Evolutionary conservation across 148 eudicot genomes (phyloP).

Genomic region (Camellia lanceoleosa): DNA sequence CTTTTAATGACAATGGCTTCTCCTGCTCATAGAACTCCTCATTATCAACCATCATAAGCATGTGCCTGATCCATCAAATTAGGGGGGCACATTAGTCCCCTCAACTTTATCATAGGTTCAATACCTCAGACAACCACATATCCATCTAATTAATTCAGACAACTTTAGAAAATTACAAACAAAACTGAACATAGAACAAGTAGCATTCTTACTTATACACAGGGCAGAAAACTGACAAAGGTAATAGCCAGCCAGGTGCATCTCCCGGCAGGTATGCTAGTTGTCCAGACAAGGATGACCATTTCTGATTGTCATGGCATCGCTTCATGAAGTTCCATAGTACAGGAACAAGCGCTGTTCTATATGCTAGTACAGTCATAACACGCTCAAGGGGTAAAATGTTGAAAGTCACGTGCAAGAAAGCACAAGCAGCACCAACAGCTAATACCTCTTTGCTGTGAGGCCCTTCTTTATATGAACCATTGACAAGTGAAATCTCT

Average conservation of each 20-base stretch:
- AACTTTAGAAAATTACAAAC: background rate
- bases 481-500: constrained; percentile 42
- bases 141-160: background rate
- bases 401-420: constrained; percentile 83
- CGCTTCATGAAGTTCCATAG: constrained; percentile 93
- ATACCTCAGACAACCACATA: background rate
- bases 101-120: constrained; percentile 6
- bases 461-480: constrained; percentile 41
- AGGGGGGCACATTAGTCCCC: background rate
- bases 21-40: constrained; percentile 97
- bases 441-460: constrained; percentile 58
- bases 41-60: constrained; percentile 96
- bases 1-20: constrained; percentile 79
- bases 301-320: constrained; percentile 70
- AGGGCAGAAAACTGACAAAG: constrained; percentile 94
- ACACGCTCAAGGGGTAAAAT: constrained; percentile 73
- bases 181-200: background rate
- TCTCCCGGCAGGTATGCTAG: constrained; percentile 65
- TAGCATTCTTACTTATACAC: constrained; percentile 71
- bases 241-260: constrained; percentile 92
- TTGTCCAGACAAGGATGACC: constrained; percentile 70
- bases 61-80: constrained; percentile 61
- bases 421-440: constrained; percentile 81
- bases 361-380: constrained; percentile 87
- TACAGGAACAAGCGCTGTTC: constrained; percentile 80